Evolutionary conservation across 805 yeast species (phyloP), one percentile per base, ranked within the genome.

Genomic region (Teunomyces panamensis): DNA sequence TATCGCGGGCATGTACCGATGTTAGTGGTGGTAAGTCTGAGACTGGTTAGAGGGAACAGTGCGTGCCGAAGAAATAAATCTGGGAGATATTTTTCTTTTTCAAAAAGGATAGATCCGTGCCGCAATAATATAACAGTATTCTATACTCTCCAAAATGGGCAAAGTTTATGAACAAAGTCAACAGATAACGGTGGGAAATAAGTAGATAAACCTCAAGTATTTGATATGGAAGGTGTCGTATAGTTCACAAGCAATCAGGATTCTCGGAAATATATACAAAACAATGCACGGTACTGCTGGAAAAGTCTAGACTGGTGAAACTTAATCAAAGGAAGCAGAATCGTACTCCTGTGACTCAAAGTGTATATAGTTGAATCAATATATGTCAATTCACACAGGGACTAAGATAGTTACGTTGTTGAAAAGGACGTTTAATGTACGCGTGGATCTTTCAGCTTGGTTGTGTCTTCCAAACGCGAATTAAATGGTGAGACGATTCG

Each of bases 1-100:
- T 41, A 51, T 49, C 17, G 43, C 44, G 14, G 43, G 43, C 41
- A 37, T 37, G 10, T 7, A 17, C 13, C 7, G n/a, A 30, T 30
- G 43, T 41, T 20, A 1, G 24, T 37, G 45, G 33, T 39, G 46
- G 17, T 43, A 39, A 26, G n/a, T 45, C 39, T 45, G 32, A 32
- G 48, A 30, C 16, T 34, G 37, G 26, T 20, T 20, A 20, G 24
- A 20, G 24, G 24, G 24, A 20, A 20, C 24, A 20, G 24, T 20
- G 24, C 24, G 24, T 20, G 24, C 24, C 24, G 24, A 20, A 20
- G 24, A 20, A 20, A 20, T 20, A 20, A 45, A 14, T 32, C 34
- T 32, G 14, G 34, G 14, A 32, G 14, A 30, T n/a, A 32, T 14
- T 16, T 32, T 32, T 13, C 14, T 13, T 32, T 9, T 9, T 14